Evolutionary conservation across 2,329 filamentous ascomycete genomes (phyloP), one percentile per base, ranked within the genome.

Genomic region (Epichloe uncinata): DNA sequence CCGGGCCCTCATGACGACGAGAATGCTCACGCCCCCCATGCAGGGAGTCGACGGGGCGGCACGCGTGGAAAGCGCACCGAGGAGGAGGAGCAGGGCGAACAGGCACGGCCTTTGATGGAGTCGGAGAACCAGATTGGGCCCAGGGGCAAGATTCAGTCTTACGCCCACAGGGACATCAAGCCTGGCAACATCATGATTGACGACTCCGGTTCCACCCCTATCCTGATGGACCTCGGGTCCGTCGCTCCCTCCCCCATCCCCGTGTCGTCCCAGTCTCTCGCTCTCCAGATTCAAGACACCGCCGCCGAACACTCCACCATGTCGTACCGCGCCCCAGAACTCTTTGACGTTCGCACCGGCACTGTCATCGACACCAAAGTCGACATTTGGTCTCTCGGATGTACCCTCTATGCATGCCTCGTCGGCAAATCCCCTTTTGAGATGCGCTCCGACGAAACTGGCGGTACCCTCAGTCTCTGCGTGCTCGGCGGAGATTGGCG

Each of bases 151-250:
- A 73, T 79, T 53, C 77, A 86, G 58, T 87, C 89, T 18, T 98
- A 95, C 66, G 87, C 93, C 54, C 93, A 98, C 68, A 77, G 93
- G 57, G 93, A 98, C 68, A 95, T 98, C 66, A 98, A 98, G 68
- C 93, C 93, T 60, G 79, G 89, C 52, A 98, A 98, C 69, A 95
- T 98, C 63, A 98, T 98, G 93, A 95, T 98, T 57, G 85, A 87
- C 57, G 91, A 97, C 64, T 82, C 88, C 59, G 93, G 93, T 57
- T 78, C 82, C 52, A 83, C 82, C 33, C 91, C 93, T 3, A 93
- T 98, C 59, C 78, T 98, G 36, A 98, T 98, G 93, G 93, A 98
- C 64, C 81, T 98, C 22, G 93, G 93, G 55, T 96, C 89, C 51
- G 75, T 98, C 50, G 85, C 88, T 40, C 85, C 85, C 16, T 89